phyloP scores from a whole-genome alignment of 176 grass and related monocot genomes.

The Eleusine coracana region DNA sequence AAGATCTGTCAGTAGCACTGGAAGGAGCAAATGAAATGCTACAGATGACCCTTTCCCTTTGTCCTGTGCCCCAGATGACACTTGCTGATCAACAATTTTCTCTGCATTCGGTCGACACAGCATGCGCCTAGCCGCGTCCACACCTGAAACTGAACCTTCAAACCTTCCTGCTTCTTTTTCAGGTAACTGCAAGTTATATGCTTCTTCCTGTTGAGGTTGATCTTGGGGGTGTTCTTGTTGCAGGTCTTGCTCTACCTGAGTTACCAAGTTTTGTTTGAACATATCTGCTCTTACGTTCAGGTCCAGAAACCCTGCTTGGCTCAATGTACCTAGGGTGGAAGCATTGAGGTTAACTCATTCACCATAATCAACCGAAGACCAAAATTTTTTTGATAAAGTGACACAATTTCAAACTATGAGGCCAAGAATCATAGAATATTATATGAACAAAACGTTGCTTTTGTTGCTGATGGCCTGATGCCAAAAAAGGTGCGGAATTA shows the following conservation, averaged over 20 bases:
- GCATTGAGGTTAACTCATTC: no score
- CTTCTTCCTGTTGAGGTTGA: slow-evolving; percentile 25
- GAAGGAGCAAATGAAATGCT: slow-evolving; percentile 89
- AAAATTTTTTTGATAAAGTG: no score
- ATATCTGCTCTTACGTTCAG: no score
- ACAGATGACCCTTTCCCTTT: slow-evolving; percentile 18
- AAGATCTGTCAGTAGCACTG: slow-evolving; percentile 74
- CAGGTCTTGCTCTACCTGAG: not conserved
- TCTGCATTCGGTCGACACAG: slow-evolving; percentile 30
- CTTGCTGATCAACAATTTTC: slow-evolving; percentile 44
- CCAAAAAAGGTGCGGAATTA: no score
- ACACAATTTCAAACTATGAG: no score
- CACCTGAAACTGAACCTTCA: not conserved
- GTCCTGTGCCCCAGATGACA: slow-evolving; percentile 34
- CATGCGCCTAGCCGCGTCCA: slow-evolving; percentile 35
- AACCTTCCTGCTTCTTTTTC: slow-evolving; percentile 31
- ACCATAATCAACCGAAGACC: no score
- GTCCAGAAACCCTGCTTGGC: no score
- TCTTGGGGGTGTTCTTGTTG: not conserved
- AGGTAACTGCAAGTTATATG: slow-evolving; percentile 39
- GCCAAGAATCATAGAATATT: no score
- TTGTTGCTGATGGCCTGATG: no score
- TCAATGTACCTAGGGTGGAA: no score
- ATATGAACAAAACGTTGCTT: no score
- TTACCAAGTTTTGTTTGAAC: no score